Base-by-base conservation (phyloP, 2,329 filamentous ascomycete species). In the Xylaria multiplex region DNA sequence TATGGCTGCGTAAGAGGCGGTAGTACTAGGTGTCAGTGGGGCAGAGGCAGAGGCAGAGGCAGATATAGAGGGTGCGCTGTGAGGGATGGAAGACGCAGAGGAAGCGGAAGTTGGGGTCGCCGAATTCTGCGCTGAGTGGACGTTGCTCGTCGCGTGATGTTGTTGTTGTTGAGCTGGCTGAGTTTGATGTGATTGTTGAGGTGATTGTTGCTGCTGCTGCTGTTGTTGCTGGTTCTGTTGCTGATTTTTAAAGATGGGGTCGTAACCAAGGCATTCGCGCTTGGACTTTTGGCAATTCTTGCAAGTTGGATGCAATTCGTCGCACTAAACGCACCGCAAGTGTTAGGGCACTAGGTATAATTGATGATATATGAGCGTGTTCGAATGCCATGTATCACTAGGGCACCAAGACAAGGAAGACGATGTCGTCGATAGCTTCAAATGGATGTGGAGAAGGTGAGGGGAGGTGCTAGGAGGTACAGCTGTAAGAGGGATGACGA, bases 291-390 rank as follows among this genome's bases (percentile, higher is more conserved):
- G 90, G 81, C 92, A 96, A 77, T 96, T 93, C 81, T 93, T 90
- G 84, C 96, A 99, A 66, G 91, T 90, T 24, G 96, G 96, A 79
- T 97, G 93, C 67, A 89, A 90, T 84, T 99, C 96, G 87, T 98
- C 96, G 82, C 96, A 99, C 96, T 97, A 78, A 72, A 72, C 69
- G 50, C 27, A 65, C 43, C 42, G 46, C 13, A 13, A 2, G 53
- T 49, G 61, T 69, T 67, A 69, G 64, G 61, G 48, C 16, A 19
- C 46, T 19, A 52, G 30, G 13, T 16, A 37, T 59, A 16, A 40
- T 56, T 43, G 67, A 55, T 8, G 67, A 55, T 8, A 55, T 7
- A 50, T 42, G 48, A 59, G 27, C 27, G 42, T 55, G 45, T 59
- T 7, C 27, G 53, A 49, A 37, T 40, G 13, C 13, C 37, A 32